Conservation (phyloP, 495 filamentous ascomycete species). For the Lasiosphaeris hirsuta region DNA sequence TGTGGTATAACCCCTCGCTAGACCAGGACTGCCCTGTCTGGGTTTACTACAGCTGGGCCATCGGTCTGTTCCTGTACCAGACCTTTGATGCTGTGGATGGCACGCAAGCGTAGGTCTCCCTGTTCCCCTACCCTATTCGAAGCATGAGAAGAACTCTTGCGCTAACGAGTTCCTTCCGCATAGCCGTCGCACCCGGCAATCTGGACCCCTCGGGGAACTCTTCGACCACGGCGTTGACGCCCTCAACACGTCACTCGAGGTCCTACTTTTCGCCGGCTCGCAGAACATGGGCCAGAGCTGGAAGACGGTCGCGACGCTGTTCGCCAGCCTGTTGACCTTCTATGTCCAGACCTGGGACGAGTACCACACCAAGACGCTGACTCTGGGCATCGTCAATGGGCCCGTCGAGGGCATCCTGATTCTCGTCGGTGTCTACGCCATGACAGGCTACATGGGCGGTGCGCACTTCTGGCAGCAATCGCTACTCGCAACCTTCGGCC, state of each 20-base stretch:
- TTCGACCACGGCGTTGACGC: slow-evolving; percentile 99
- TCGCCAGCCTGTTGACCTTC: slow-evolving; percentile 75
- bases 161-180: slow-evolving; percentile 16
- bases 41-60: slow-evolving; percentile 91
- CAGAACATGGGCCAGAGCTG: slow-evolving; percentile 94
- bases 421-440: slow-evolving; percentile 74
- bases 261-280: slow-evolving; percentile 81
- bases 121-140: neutral
- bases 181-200: slow-evolving; percentile 83
- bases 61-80: slow-evolving; percentile 92
- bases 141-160: neutral
- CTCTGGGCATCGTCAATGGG: slow-evolving; percentile 86
- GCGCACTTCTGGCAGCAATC: slow-evolving; percentile 90
- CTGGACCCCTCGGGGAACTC: slow-evolving; percentile 89
- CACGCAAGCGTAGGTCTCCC: slow-evolving; percentile 70
- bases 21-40: slow-evolving; percentile 90
- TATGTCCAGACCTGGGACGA: slow-evolving; percentile 99
- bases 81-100: slow-evolving; percentile 98
- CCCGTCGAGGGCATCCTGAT: slow-evolving; percentile 93
- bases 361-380: slow-evolving; percentile 95
- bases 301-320: slow-evolving; percentile 79
- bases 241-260: slow-evolving; percentile 90
- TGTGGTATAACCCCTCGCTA: slow-evolving; percentile 94
- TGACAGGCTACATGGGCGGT: slow-evolving; percentile 80
- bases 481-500: slow-evolving; percentile 67